Evolutionary conservation across 129 eudicot genomes (phyloP).

Genomic region (Pseudognaphalium luteoalbum): DNA sequence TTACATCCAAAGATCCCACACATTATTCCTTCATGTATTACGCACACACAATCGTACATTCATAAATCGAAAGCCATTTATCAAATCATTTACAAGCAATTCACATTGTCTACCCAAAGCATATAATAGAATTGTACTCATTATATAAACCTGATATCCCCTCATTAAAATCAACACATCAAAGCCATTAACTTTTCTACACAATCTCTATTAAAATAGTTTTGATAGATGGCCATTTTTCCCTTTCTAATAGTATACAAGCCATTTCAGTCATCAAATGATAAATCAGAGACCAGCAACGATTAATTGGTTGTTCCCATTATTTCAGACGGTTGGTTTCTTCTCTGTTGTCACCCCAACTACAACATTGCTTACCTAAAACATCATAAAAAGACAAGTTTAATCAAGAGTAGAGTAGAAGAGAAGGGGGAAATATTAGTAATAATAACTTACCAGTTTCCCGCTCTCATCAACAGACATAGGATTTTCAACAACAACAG

Average conservation of each 20-base stretch:
- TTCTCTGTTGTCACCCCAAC: conserved; percentile 71
- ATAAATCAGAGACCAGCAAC: neutral
- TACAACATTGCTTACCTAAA: conserved; percentile 71
- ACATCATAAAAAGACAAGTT: neutral
- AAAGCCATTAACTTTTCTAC: conserved; percentile 25
- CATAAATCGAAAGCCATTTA: conserved; percentile 5
- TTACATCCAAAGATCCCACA: neutral
- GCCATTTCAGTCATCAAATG: conserved; percentile 18
- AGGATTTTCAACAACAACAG: conserved; percentile 75
- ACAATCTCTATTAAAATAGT: conserved; percentile 22
- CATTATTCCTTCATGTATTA: neutral
- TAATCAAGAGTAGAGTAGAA: neutral
- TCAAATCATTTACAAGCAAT: conserved; percentile 30
- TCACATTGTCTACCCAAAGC: conserved; percentile 17
- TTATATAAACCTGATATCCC: conserved; percentile 28
- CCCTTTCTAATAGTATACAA: conserved; percentile 33
- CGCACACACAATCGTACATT: neutral
- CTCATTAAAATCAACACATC: conserved; percentile 34
- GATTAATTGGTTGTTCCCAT: neutral
- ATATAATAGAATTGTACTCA: conserved; percentile 10
- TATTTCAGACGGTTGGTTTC: conserved; percentile 29
- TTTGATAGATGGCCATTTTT: neutral
- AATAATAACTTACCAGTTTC: conserved; percentile 49
- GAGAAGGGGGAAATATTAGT: neutral
- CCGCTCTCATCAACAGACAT: conserved; percentile 76